Percentiles rank a stretch among this genome's conserved stretches.
Evolutionary conservation across 2,329 filamentous ascomycete genomes (phyloP).

Genomic region (Rutstroemia sp.): DNA sequence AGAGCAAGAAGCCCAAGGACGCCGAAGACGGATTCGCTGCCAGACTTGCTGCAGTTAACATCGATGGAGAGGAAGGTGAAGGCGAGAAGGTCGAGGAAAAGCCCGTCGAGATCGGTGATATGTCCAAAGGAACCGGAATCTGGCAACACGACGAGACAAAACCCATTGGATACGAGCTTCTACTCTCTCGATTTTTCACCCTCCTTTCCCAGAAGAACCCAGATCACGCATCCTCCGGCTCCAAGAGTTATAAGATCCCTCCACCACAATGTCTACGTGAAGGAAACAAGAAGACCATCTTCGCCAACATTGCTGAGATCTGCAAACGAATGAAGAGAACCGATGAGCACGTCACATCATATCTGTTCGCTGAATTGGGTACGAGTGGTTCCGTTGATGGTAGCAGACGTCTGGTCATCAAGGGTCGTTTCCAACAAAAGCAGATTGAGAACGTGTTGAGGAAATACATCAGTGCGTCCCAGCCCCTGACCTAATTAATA

Average conservation of each 20-base stretch:
- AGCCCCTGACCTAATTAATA: constrained; percentile 25
- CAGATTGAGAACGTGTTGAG: constrained; percentile 96
- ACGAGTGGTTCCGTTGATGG: constrained; percentile 95
- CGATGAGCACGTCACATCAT: constrained; percentile 94
- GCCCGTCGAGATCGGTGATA: constrained; percentile 26
- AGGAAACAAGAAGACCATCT: constrained; percentile 99
- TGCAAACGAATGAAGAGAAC: constrained; percentile 99
- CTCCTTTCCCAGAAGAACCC: constrained; percentile 94
- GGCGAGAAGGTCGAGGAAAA: constrained; percentile 15
- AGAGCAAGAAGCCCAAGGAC: constrained; percentile 30
- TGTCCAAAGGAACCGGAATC: constrained; percentile 31
- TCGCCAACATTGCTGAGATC: constrained; percentile 97
- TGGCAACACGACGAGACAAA: constrained; percentile 31
- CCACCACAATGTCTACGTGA: constrained; percentile 97
- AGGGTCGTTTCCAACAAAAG: constrained; percentile 99
- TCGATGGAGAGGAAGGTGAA: constrained; percentile 26
- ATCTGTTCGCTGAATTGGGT: constrained; percentile 96
- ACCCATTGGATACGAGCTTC: constrained; percentile 72
- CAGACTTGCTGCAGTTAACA: constrained; percentile 28
- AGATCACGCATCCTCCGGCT: constrained; percentile 80
- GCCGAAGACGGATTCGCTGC: constrained; percentile 30
- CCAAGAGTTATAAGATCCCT: constrained; percentile 98
- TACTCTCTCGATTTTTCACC: constrained; percentile 89
- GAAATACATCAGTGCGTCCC: constrained; percentile 78
- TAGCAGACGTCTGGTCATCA: constrained; percentile 88